These are phyloP conservation scores for Hymenoscyphus repandus DNA, from an alignment of 2,329 filamentous ascomycete genomes.

Conservation along the genomic window DNA sequence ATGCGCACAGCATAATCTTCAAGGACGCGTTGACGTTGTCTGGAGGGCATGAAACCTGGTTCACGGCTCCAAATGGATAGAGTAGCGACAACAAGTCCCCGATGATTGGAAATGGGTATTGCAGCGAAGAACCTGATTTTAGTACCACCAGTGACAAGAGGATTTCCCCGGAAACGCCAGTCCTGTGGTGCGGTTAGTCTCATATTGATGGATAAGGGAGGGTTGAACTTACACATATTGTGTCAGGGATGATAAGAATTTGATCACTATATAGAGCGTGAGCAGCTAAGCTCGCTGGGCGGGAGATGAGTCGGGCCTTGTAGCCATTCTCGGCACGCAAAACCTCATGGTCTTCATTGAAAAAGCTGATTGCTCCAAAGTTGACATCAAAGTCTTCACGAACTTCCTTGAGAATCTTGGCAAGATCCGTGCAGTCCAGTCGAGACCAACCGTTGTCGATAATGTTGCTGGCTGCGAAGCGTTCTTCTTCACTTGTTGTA, in stretches of 20 bases:
- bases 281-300: conserved; percentile 32
- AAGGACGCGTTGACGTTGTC: no score
- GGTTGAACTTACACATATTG: conserved; percentile 25
- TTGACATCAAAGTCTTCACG: conserved; percentile 26
- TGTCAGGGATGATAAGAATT: conserved; percentile 32
- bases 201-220: neutral
- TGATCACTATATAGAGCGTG: conserved; percentile 33
- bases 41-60: no score
- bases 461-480: neutral
- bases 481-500: no score
- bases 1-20: no score
- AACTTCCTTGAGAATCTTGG: conserved; percentile 20
- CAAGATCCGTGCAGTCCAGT: conserved; percentile 18
- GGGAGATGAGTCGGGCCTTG: conserved; percentile 22
- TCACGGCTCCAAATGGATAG: conserved; percentile 29
- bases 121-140: conserved; percentile 35
- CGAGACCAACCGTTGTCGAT: conserved; percentile 23
- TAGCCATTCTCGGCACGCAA: conserved; percentile 31
- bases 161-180: conserved; percentile 33
- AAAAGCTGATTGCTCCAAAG: conserved; percentile 32
- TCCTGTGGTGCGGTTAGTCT: conserved; percentile 25
- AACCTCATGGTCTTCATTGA: conserved; percentile 30
- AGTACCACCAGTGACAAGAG: conserved; percentile 25
- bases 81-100: conserved; percentile 29
- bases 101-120: conserved; percentile 30